Evolutionary conservation across 352 stramenopile genomes (phyloP), one percentile per base, ranked within the genome.

Genomic region (Pythium sp.): DNA sequence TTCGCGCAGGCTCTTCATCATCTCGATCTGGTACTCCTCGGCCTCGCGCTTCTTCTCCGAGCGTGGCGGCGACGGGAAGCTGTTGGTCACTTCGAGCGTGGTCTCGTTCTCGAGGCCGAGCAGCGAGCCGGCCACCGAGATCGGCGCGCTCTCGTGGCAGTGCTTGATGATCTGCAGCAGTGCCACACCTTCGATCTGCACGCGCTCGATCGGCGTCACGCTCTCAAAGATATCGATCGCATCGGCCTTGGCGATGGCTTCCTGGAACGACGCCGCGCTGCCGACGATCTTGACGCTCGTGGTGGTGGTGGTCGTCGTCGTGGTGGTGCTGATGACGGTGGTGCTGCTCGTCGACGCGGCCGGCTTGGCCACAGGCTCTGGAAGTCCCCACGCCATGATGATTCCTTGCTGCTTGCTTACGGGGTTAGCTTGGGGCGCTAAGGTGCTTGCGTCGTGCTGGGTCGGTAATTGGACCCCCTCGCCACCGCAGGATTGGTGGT

Each of bases 1-100:
- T 79, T 99, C 97, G 57, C 95, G 89, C 55, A 99, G 78, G 87
- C 98, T 98, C 82, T 98, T 98, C 96, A 99, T 99, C 97, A 99
- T 99, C 81, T 99, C 95, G 26, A 99, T 87, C 80, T 99, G 95
- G 74, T 98, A 99, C 75, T 98, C 96, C 70, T 98, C 88, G 47
- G 84, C 79, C 30, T 92, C 85, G 43, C 89, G 81, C 71, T 92
- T 92, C 58, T 90, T 88, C 77, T 90, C 86, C 73, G 67, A 81
- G 69, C 70, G 91, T 64, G 82, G 67, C 5, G 96, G 96, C 74
- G 98, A 98, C 41, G 97, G 96, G 82, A 99, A 99, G 71, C 91
- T 93, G 83, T 99, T 98, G 58, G 98, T 99, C 36, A 99, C 94
- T 79, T 99, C 95, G 34, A 99, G 84, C 58, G 90, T 86, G 5